These are phyloP conservation scores for Adansonia rubrostipa DNA, from an alignment of 441 rosid species.

Conservation along the genomic window DNA sequence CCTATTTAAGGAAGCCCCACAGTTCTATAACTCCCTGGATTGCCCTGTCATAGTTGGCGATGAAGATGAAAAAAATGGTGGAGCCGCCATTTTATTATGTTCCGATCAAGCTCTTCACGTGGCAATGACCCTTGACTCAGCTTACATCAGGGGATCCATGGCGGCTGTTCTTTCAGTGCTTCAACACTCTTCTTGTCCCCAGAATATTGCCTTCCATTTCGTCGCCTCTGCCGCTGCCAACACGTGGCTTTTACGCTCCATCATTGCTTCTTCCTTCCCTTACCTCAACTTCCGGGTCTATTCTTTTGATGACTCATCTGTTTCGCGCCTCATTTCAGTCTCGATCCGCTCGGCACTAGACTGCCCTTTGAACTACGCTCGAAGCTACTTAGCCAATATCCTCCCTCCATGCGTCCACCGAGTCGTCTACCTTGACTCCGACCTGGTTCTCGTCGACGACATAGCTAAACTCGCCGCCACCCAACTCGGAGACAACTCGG, in stretches of 20 bases:
- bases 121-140: constrained; percentile 82
- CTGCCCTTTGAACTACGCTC: constrained; percentile 62
- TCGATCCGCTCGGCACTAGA: constrained; percentile 91
- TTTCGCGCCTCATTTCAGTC: constrained; percentile 74
- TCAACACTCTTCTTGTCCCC: constrained; percentile 91
- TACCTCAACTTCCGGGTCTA: constrained; percentile 68
- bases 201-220: constrained; percentile 81
- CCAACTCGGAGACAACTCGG: neutral
- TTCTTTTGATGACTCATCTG: constrained; percentile 64
- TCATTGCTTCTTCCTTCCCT: constrained; percentile 74
- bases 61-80: constrained; percentile 19
- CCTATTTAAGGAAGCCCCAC: constrained; percentile 74
- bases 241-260: constrained; percentile 53
- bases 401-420: constrained; percentile 12
- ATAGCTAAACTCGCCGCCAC: constrained; percentile 14
- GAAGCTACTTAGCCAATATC: constrained; percentile 8
- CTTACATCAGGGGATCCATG: constrained; percentile 91
- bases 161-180: constrained; percentile 85
- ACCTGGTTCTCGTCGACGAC: constrained; percentile 16
- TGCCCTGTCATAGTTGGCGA: constrained; percentile 26
- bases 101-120: constrained; percentile 72
- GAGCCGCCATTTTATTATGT: constrained; percentile 42
- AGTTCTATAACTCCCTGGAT: neutral
- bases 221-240: constrained; percentile 69
- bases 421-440: constrained; percentile 14